Base-by-base conservation (phyloP, 2,329 filamentous ascomycete genomes). In the Colletotrichum sp. region DNA sequence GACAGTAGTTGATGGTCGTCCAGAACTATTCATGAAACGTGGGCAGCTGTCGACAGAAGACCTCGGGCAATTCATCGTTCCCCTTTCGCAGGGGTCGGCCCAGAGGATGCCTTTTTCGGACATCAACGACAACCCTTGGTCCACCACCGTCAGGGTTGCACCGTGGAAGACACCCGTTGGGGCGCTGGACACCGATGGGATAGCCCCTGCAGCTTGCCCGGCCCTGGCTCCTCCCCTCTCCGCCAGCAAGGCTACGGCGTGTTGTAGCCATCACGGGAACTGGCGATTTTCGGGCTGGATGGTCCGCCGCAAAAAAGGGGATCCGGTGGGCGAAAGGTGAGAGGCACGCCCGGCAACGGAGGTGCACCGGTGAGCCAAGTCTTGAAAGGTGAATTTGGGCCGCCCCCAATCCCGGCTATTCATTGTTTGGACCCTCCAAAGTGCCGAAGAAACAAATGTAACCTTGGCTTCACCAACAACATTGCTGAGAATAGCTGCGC, bases 101-200 rank as follows among this genome's bases (percentile, higher is more conserved):
- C n/a, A 52, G 12, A 16, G 18, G 30, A n/a, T 57, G 39, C 57
- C 57, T 18, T 24, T 75, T 57, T 43, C 32, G 63, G 57, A 59
- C 12, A 28, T 30, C 18, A 59, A 55, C 68, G 24, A 67, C 28
- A 26, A 72, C 57, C 43, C 73, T 48, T 21, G 43, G 34, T 57
- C 34, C 39, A 65, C 59, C 43, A 75, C 73, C 73, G 73, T 75
- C 64, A 73, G 70, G 73, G 73, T 75, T 68, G 70, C 70, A 73
- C 70, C 68, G 69, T 75, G 69, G n/a, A 75, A 64, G 28, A 52
- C 61, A 52, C 32, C 43, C 43, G 55, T 64, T 59, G 64, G 39
- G 39, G 72, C 60, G 60, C 28, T 36, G 30, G 36, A 63, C 30
- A 65, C 57, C 43, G 57, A 60, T 36, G 21, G 63, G 68, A 69